Evolutionary conservation across 345 rosid genomes (phyloP).

Genomic region (Sisymbrium irio): DNA sequence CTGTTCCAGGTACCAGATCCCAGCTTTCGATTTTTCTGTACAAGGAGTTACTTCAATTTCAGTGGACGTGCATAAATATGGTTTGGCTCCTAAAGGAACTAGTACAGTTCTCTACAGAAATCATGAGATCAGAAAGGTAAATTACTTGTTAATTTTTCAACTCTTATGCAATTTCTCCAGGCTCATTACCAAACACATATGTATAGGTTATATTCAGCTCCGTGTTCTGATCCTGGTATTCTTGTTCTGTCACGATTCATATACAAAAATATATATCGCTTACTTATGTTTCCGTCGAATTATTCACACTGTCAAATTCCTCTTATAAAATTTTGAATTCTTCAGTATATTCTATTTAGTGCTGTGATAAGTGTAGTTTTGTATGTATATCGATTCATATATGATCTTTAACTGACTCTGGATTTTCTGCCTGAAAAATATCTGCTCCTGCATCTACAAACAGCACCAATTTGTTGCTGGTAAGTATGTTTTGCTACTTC

Average conservation of each 20-base stretch:
- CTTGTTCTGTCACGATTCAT: not conserved
- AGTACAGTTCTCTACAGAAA: constrained; percentile 88
- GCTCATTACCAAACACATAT: constrained; percentile 3
- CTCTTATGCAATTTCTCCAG: not conserved
- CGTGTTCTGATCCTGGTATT: not conserved
- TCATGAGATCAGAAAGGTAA: constrained; percentile 94
- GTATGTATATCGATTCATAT: not conserved
- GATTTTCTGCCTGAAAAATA: constrained; percentile 32
- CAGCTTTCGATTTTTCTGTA: constrained; percentile 84
- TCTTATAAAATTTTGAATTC: not conserved
- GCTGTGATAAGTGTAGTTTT: not conserved
- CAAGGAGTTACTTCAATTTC: constrained; percentile 90
- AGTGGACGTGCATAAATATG: constrained; percentile 91
- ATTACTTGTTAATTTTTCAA: not conserved
- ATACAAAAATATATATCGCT: not conserved
- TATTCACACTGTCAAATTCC: not conserved
- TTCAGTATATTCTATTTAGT: not conserved
- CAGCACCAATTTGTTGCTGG: constrained; percentile 99
- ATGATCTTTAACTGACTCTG: constrained; percentile 33
- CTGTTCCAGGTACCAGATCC: constrained; percentile 67
- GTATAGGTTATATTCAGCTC: not conserved
- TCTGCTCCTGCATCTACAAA: constrained; percentile 31
- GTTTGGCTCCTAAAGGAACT: constrained; percentile 96
- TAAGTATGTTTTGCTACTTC: constrained; percentile 36
- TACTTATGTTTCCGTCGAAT: not conserved